Conservation (phyloP, 2,329 filamentous ascomycete genomes). For the Ophiosphaerella korrae region DNA sequence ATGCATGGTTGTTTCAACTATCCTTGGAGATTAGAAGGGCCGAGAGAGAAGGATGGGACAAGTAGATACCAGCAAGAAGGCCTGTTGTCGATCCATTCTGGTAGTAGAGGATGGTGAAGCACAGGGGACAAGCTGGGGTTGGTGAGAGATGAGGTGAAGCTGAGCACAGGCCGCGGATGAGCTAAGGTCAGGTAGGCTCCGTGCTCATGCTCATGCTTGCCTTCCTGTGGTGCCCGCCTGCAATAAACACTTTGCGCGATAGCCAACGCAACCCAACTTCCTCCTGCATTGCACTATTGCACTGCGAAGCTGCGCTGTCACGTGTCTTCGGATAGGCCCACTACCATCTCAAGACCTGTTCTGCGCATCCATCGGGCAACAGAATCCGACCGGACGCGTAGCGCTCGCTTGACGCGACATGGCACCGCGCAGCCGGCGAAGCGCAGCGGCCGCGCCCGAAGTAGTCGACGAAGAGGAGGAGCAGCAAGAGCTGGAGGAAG, state of each 20-base stretch:
- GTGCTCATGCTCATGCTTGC: background rate
- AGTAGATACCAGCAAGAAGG: slow-evolving; percentile 45
- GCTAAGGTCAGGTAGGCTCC: slow-evolving; percentile 14
- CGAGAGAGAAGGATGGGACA: background rate
- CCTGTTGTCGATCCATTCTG: slow-evolving; percentile 45
- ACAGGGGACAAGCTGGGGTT: background rate
- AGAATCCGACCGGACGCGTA: slow-evolving; percentile 22
- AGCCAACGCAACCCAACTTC: background rate
- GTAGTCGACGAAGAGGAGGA: slow-evolving; percentile 32
- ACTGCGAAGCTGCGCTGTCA: slow-evolving; percentile 8
- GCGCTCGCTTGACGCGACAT: slow-evolving; percentile 35
- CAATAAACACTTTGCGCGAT: background rate
- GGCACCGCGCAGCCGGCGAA: slow-evolving; percentile 48
- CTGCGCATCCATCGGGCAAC: slow-evolving; percentile 5
- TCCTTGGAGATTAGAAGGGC: slow-evolving; percentile 4
- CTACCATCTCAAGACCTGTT: background rate
- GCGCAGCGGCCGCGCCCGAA: slow-evolving; percentile 39
- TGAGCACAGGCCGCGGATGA: slow-evolving; percentile 9
- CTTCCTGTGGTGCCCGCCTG: too few relatives aligned
- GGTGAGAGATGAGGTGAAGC: background rate
- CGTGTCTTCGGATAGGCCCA: slow-evolving; percentile 6
- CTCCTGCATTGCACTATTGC: slow-evolving; percentile 8
- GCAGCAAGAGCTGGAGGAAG: slow-evolving; percentile 27
- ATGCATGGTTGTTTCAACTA: slow-evolving; percentile 65
- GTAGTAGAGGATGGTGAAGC: background rate